phyloP scores from a whole-genome alignment of 1,284 basidiomycete genomes.

The Termitomyces sp. region DNA sequence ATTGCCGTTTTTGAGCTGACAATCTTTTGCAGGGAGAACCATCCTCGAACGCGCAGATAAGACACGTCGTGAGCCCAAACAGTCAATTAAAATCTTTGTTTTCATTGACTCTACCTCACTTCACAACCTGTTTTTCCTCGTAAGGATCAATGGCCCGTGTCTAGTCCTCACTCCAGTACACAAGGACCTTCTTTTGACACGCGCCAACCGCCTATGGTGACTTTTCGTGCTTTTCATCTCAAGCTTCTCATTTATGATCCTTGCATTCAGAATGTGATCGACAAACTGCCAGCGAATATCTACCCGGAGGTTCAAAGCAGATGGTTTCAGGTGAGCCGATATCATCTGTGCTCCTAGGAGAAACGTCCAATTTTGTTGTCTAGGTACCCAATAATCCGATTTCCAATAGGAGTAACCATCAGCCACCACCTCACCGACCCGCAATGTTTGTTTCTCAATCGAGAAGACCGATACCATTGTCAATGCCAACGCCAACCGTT shows the following conservation, averaged over 20 bases:
- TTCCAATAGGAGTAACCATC: neutral
- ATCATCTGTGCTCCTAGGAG: neutral
- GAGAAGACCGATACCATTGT: neutral
- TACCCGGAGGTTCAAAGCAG: neutral
- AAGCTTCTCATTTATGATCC: neutral
- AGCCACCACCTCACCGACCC: neutral
- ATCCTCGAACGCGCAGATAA: neutral
- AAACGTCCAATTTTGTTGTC: neutral
- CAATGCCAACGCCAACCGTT: neutral
- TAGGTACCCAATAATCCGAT: neutral
- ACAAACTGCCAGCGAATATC: neutral
- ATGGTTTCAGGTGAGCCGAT: conserved; percentile 2
- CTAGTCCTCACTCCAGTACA: neutral
- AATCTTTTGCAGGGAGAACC: neutral
- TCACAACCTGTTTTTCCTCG: neutral
- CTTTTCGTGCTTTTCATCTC: neutral
- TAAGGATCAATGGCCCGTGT: neutral
- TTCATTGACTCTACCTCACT: neutral
- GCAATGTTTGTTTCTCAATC: conserved; percentile 2
- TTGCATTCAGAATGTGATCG: neutral
- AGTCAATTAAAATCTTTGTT: neutral
- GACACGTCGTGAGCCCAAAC: neutral
- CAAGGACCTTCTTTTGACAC: neutral
- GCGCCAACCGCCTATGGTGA: neutral
- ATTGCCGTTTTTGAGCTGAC: neutral